phyloP scores from a whole-genome alignment of 1,284 basidiomycete genomes.

The Schizophyllum commune region DNA sequence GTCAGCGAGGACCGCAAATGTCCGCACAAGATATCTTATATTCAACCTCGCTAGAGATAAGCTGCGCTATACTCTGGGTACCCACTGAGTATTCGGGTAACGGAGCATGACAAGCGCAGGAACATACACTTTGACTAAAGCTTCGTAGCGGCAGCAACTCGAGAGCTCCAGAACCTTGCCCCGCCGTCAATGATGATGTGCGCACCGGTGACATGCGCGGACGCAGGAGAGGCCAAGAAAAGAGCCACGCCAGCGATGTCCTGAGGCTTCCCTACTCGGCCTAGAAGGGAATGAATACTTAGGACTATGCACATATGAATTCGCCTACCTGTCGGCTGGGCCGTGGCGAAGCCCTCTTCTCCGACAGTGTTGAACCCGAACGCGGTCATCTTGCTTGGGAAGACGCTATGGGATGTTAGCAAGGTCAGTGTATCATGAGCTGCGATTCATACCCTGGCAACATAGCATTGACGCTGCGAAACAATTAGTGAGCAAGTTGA shows the following conservation, averaged over 20 bases:
- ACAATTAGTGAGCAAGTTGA: not conserved
- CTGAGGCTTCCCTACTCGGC: slow-evolving; percentile 57
- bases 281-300: slow-evolving; percentile 23
- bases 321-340: slow-evolving; percentile 55
- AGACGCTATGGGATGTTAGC: slow-evolving; percentile 41
- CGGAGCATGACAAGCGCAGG: not conserved
- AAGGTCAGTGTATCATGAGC: not conserved
- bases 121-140: slow-evolving; percentile 20
- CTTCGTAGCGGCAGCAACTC: slow-evolving; percentile 30
- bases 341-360: slow-evolving; percentile 40
- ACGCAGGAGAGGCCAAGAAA: slow-evolving; percentile 67
- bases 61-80: not conserved
- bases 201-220: slow-evolving; percentile 67
- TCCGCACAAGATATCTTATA: no score
- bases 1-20: no score
- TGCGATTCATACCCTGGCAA: slow-evolving; percentile 44
- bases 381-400: slow-evolving; percentile 84
- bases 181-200: slow-evolving; percentile 72
- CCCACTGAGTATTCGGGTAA: not conserved
- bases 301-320: not conserved
- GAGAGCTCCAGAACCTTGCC: slow-evolving; percentile 24
- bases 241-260: slow-evolving; percentile 74
- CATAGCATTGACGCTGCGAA: slow-evolving; percentile 75
- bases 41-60: no score
- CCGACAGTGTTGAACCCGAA: slow-evolving; percentile 59